These are phyloP conservation scores for Uromyces viciae-fabae DNA, from an alignment of 1,284 basidiomycete species.

Conservation along the genomic window DNA sequence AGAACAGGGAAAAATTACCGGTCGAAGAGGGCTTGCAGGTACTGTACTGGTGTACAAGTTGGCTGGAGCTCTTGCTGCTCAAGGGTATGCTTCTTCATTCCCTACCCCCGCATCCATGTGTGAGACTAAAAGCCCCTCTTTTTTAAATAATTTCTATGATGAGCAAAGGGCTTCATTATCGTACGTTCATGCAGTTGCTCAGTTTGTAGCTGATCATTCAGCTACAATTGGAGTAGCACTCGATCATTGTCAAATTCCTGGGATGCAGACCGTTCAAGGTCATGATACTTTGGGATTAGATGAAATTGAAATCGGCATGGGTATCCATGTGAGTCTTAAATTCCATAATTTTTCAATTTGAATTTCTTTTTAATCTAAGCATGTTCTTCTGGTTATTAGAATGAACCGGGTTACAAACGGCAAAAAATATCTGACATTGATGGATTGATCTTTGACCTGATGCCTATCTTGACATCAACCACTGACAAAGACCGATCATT, in stretches of 20 bases:
- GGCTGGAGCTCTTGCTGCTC: conserved; percentile 73
- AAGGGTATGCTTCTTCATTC: conserved; percentile 57
- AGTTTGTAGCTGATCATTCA: conserved; percentile 64
- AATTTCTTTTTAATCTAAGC: conserved; percentile 34
- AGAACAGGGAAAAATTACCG: conserved; percentile 73
- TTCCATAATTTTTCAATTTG: neutral
- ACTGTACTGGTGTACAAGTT: conserved; percentile 89
- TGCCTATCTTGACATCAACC: conserved; percentile 70
- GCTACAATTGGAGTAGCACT: conserved; percentile 86
- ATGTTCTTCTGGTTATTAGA: conserved; percentile 70
- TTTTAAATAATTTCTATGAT: neutral
- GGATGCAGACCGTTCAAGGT: conserved; percentile 62
- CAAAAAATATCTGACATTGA: conserved; percentile 65
- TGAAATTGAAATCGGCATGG: conserved; percentile 77
- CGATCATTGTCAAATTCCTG: conserved; percentile 77
- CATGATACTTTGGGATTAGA: conserved; percentile 63
- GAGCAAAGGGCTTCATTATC: conserved; percentile 63
- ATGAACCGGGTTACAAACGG: conserved; percentile 74
- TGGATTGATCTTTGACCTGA: conserved; percentile 68
- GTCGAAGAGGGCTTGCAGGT: conserved; percentile 66
- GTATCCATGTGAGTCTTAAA: conserved; percentile 48
- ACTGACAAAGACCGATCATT: conserved; percentile 78
- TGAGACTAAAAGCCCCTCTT: neutral
- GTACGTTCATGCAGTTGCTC: conserved; percentile 67
- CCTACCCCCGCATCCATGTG: too few relatives aligned